Evolutionary conservation across 1,284 basidiomycete genomes (phyloP), one percentile per base, ranked within the genome.

Genomic region (Trichosporon faecale): DNA sequence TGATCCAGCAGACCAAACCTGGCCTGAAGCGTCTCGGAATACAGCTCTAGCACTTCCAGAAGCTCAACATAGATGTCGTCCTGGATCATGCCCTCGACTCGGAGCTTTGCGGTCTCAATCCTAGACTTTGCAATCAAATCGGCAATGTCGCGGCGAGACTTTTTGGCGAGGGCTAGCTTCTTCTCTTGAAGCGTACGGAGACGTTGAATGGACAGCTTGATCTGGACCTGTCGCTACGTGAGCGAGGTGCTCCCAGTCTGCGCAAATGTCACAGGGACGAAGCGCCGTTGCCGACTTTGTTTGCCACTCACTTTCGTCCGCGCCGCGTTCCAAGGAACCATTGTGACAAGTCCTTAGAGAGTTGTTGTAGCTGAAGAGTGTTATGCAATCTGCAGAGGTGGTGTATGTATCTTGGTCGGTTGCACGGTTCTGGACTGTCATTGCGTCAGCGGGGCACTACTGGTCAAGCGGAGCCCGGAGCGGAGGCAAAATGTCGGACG

Each of bases 101-200:
- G 70, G 11, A 84, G 72, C 65, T 76, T 72, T 4, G 82, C 82
- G 3, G 81, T 84, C 71, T 84, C 83, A 23, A 81, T 72, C 23
- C 83, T 70, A 1, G 76, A 75, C 69, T 83, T 83, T n/a, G 70
- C 70, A 2, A 84, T 71, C 5, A 84, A 71, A 69, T 84, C 84
- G n/a, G 84, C 84, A 35, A 84, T 84, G 68, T 84, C 83, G 40
- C 84, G 75, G 12, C 84, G 71, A 0, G 79, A 75, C 70, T 73
- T 87, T 85, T 98, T 98, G 0, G 94, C 94, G 71, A 97, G 89
- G 0, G 95, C 94, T 74, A 91, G 89, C 84, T 92, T 95, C 88
- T 98, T 98, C 85, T 95, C 92, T 78, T 96, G 93, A 2, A 97
- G 85, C 37, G 91, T 94, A 66, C 93, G 88, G 66, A 97, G 86